phyloP scores from a whole-genome alignment of 2,329 filamentous ascomycete species.

The Stagonosporopsis vannaccii region DNA sequence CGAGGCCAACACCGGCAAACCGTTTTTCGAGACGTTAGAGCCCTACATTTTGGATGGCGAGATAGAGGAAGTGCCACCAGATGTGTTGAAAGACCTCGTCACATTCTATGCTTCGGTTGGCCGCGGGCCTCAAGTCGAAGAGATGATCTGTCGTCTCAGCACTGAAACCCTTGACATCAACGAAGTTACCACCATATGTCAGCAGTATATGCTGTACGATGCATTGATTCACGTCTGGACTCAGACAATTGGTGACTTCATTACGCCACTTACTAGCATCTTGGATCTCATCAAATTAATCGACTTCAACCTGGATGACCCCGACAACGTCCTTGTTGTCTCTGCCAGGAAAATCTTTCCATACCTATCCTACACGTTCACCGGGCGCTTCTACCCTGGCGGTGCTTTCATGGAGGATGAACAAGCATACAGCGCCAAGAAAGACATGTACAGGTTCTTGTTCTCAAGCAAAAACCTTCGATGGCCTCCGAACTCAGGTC shows the following conservation, averaged over 20 bases:
- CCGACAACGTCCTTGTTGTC: constrained; percentile 68
- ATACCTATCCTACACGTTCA: constrained; percentile 90
- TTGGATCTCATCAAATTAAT: constrained; percentile 68
- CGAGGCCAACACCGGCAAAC: constrained; percentile 72
- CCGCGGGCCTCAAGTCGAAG: constrained; percentile 80
- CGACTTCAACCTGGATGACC: constrained; percentile 63
- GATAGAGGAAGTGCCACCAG: constrained; percentile 78
- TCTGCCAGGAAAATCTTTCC: constrained; percentile 92
- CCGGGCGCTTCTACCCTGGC: constrained; percentile 89
- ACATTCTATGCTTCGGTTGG: constrained; percentile 79
- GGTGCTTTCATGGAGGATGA: constrained; percentile 76
- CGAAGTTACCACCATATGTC: constrained; percentile 88
- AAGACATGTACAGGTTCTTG: constrained; percentile 89
- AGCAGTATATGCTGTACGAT: constrained; percentile 90
- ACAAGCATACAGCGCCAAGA: constrained; percentile 79
- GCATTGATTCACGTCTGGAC: constrained; percentile 98
- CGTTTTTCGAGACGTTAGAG: constrained; percentile 89
- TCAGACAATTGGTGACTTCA: constrained; percentile 84
- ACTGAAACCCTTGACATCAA: constrained; percentile 92
- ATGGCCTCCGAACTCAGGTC: constrained; percentile 73
- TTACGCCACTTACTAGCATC: constrained; percentile 87
- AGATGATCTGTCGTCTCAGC: constrained; percentile 92
- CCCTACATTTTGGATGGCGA: constrained; percentile 82
- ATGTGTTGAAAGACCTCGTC: constrained; percentile 85
- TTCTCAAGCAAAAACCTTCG: constrained; percentile 82